These are phyloP conservation scores for Cornus controversa DNA, from an alignment of 148 eudicot species.

Conservation along the genomic window DNA sequence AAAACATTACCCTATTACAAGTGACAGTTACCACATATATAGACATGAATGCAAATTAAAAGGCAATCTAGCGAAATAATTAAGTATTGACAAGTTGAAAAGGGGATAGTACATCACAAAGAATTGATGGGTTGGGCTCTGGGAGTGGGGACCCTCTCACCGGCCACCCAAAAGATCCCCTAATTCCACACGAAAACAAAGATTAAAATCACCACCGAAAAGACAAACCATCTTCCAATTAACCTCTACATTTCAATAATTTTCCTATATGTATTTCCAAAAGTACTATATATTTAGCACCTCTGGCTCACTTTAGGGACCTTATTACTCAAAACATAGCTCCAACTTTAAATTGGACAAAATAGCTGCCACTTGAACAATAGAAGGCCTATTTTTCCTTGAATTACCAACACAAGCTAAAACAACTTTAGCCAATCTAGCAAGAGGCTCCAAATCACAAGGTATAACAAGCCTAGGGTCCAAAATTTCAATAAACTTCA, in stretches of 20 bases:
- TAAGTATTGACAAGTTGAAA: too few species aligned
- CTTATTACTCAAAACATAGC: constrained; percentile 3
- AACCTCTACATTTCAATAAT: too few species aligned
- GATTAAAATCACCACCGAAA: not conserved
- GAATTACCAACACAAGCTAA: constrained; percentile 80
- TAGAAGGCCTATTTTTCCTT: constrained; percentile 65
- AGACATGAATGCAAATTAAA: too few species aligned
- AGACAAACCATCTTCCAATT: not conserved
- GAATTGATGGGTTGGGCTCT: too few species aligned
- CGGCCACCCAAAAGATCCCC: not conserved
- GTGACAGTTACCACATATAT: too few species aligned
- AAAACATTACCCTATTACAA: too few species aligned
- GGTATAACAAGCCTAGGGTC: constrained; percentile 63
- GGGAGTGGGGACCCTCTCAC: not conserved
- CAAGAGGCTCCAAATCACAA: constrained; percentile 42
- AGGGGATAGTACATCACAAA: too few species aligned
- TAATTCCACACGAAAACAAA: not conserved
- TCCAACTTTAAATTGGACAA: constrained; percentile 54
- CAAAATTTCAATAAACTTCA: constrained; percentile 62
- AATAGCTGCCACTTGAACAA: constrained; percentile 60
- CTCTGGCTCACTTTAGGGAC: not conserved
- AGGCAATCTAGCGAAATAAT: too few species aligned
- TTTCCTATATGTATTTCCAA: too few species aligned
- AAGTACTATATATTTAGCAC: not conserved
- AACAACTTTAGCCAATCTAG: constrained; percentile 77